Conservation (phyloP, 1,139 yeast species). For the Scheffersomyces segobiensis region DNA sequence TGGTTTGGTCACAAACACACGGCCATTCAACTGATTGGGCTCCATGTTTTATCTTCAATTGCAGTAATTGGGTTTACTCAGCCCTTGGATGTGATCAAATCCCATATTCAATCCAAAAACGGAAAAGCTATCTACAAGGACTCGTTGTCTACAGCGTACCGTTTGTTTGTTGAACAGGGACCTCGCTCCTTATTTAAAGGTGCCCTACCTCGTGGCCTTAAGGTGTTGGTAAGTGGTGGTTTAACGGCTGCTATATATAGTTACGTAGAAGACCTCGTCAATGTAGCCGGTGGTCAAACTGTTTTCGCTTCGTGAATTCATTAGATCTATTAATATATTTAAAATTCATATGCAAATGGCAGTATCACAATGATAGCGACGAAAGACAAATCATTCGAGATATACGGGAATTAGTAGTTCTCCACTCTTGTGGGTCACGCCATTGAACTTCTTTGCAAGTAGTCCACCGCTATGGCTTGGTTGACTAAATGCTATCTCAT, state of each 20-base stretch:
- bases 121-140: constrained; percentile 64
- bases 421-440: constrained; percentile 51
- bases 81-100: constrained; percentile 87
- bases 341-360: neutral
- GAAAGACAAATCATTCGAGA: constrained; percentile 20
- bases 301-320: constrained; percentile 37
- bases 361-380: neutral
- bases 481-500: constrained; percentile 66
- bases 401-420: constrained; percentile 54
- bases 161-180: constrained; percentile 71
- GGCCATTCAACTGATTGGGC: constrained; percentile 44
- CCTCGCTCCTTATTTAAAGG: constrained; percentile 71
- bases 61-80: constrained; percentile 82
- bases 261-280: constrained; percentile 53
- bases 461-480: constrained; percentile 64
- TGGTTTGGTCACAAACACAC: constrained; percentile 54
- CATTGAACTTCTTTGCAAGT: constrained; percentile 54
- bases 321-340: neutral
- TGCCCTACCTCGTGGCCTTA: constrained; percentile 73
- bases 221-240: constrained; percentile 79
- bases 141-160: constrained; percentile 70
- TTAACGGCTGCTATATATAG: constrained; percentile 72
- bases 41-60: constrained; percentile 56
- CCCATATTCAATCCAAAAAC: constrained; percentile 82
- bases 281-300: constrained; percentile 48